Conservation (phyloP, 768 basidiomycete species). For the Lentinus tigrinus region DNA sequence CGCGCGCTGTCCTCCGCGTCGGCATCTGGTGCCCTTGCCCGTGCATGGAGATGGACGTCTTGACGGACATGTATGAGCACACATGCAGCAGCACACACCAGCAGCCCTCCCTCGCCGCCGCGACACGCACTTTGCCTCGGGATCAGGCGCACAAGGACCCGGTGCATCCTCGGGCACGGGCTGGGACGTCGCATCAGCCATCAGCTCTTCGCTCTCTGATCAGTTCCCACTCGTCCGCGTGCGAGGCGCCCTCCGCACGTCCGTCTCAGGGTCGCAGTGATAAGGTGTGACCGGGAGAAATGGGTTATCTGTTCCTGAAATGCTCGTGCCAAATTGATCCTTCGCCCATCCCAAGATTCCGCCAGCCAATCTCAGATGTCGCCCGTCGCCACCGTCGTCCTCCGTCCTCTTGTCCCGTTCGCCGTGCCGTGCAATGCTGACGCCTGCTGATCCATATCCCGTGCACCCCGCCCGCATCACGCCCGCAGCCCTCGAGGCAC, state of each 20-base stretch:
- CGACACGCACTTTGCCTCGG: neutral
- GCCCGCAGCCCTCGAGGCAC: slow-evolving; percentile 6
- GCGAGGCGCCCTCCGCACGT: neutral
- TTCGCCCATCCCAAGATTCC: neutral
- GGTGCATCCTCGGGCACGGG: slow-evolving; percentile 7
- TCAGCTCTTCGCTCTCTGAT: slow-evolving; percentile 10
- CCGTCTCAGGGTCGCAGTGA: slow-evolving; percentile 21
- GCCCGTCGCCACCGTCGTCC: neutral
- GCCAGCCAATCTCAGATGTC: slow-evolving; percentile 11
- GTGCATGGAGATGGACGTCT: no score
- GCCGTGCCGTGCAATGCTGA: no score
- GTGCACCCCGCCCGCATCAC: neutral
- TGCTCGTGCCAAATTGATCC: slow-evolving; percentile 3
- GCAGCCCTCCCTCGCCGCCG: no score
- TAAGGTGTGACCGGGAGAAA: slow-evolving; percentile 22
- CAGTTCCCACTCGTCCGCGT: slow-evolving; percentile 12
- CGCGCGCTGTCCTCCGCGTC: slow-evolving; percentile 5
- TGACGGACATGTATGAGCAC: no score
- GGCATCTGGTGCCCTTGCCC: neutral
- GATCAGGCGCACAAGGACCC: neutral
- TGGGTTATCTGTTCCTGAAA: slow-evolving; percentile 15
- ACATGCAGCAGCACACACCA: neutral
- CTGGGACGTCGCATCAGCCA: slow-evolving; percentile 3
- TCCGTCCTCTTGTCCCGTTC: no score
- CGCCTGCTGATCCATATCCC: no score